Base-by-base conservation (phyloP, 2,329 filamentous ascomycete species). In the Sclerotinia subarctica region DNA sequence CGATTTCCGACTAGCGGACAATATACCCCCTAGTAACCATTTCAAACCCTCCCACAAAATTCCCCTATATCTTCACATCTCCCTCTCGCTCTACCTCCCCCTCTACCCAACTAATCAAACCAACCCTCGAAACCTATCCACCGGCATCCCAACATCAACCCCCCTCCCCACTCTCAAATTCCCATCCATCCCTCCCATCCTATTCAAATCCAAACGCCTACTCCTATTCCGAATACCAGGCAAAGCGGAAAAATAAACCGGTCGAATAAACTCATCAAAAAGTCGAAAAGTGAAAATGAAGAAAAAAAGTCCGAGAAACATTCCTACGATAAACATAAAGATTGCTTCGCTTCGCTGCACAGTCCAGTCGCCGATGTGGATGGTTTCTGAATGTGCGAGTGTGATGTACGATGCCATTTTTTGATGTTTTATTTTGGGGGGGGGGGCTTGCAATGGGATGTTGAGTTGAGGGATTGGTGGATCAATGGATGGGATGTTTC, bases 221-320 rank as follows among this genome's bases (percentile, higher is more conserved):
- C n/a, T 35, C 35, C 35, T 56, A 38, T n/a, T 24, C 32, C 21
- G 21, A 7, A 51, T 17, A 15, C 59, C 38, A 38, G 59, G 59
- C n/a, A 62, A 46, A 7, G 29, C 13, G 26, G 59, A 21, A 8
- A 51, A 51, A n/a, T 26, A 51, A 24, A 4, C n/a, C 26, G 59
- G 59, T 38, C 59, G 59, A n/a, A 62, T 38, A n/a, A 38, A 11
- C 26, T 17, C 21, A 26, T 62, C 59, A 15, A 62, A 62, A 10
- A 62, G 8, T 13, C n/a, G n/a, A n/a, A 51, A 46, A n/a, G 59
- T 62, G 17, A 38, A 35, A 8, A 51, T 5, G 24, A 62, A 62
- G 32, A 51, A 24, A 15, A 49, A 24, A 2, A 62, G 13, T 26
- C 59, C 59, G 5, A 51, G 24, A 5, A 62, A 19, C 46, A 62